phyloP scores from a whole-genome alignment of 1,284 basidiomycete genomes.

The Inonotus hispidus region DNA sequence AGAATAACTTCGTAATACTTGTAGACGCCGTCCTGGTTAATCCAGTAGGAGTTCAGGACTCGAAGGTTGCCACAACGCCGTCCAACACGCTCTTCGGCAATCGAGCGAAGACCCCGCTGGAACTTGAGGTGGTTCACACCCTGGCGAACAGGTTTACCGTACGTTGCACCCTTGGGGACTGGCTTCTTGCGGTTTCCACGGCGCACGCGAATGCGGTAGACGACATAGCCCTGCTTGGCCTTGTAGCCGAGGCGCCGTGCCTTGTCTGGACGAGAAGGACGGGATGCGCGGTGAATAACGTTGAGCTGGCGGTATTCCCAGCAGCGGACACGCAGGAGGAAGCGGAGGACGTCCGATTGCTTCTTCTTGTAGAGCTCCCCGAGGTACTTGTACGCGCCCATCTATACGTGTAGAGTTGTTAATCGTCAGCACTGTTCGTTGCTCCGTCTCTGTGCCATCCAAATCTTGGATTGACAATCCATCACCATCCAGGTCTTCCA shows the following conservation, averaged over 20 bases:
- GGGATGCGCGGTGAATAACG: constrained; percentile 96
- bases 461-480: constrained; percentile 13
- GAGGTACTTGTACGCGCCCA: constrained; percentile 97
- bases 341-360: constrained; percentile 96
- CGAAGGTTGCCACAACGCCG: constrained; percentile 94
- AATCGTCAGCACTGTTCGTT: constrained; percentile 1
- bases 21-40: constrained; percentile 99
- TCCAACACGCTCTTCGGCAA: constrained; percentile 98
- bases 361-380: constrained; percentile 95
- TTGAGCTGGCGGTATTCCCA: constrained; percentile 99
- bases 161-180: constrained; percentile 98
- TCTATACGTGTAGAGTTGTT: constrained; percentile 31
- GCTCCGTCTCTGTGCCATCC: constrained; percentile 5
- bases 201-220: constrained; percentile 97
- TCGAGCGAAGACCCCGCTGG: constrained; percentile 89
- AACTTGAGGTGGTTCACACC: constrained; percentile 99
- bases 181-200: constrained; percentile 99
- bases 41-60: constrained; percentile 98
- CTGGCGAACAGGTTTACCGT: constrained; percentile 98
- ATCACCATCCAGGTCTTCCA: neutral
- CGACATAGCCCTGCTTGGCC: constrained; percentile 98
- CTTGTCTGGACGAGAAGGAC: constrained; percentile 98
- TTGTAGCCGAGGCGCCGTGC: constrained; percentile 99
- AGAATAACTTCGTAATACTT: constrained; percentile 99
- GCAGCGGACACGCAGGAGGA: constrained; percentile 98